These are phyloP conservation scores for Russula vinacea DNA, from an alignment of 768 basidiomycete genomes.

Conservation along the genomic window DNA sequence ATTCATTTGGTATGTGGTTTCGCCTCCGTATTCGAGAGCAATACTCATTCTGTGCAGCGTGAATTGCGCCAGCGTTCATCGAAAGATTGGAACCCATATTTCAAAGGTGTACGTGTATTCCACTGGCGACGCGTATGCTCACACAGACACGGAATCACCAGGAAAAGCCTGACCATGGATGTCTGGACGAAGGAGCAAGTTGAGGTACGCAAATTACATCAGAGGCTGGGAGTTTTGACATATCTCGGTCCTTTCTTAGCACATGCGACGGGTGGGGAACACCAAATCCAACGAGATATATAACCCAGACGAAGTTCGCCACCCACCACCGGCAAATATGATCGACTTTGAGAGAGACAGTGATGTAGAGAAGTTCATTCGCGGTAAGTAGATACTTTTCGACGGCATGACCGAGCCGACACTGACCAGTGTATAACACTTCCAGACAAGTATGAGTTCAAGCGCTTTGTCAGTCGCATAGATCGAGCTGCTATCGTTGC, in stretches of 20 bases:
- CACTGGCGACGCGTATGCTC: background rate
- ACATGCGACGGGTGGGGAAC: constrained; percentile 81
- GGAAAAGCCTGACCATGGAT: constrained; percentile 88
- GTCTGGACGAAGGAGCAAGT: constrained; percentile 86
- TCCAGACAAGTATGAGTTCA: constrained; percentile 77
- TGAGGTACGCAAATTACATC: constrained; percentile 52
- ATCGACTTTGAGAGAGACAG: constrained; percentile 80
- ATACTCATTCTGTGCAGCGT: constrained; percentile 47
- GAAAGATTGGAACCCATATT: constrained; percentile 92
- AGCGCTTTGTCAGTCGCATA: constrained; percentile 47
- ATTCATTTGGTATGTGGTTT: constrained; percentile 70
- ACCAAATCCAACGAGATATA: constrained; percentile 71
- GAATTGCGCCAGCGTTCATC: constrained; percentile 86
- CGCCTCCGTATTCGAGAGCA: background rate
- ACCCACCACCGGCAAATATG: constrained; percentile 80
- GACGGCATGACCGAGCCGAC: constrained; percentile 1
- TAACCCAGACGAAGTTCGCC: constrained; percentile 77
- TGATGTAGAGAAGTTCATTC: constrained; percentile 88
- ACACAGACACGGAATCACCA: constrained; percentile 34
- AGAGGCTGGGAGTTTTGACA: background rate
- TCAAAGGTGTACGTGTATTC: constrained; percentile 77
- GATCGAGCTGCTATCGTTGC: constrained; percentile 37
- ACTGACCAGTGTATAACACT: constrained; percentile 1
- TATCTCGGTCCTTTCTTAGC: constrained; percentile 42
- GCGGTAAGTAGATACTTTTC: constrained; percentile 51